Percentiles rank a stretch among this genome's conserved stretches.
These are phyloP conservation scores for Funneliformis geosporum DNA, from an alignment of 192 early-diverging fungal species.

Conservation along the genomic window DNA sequence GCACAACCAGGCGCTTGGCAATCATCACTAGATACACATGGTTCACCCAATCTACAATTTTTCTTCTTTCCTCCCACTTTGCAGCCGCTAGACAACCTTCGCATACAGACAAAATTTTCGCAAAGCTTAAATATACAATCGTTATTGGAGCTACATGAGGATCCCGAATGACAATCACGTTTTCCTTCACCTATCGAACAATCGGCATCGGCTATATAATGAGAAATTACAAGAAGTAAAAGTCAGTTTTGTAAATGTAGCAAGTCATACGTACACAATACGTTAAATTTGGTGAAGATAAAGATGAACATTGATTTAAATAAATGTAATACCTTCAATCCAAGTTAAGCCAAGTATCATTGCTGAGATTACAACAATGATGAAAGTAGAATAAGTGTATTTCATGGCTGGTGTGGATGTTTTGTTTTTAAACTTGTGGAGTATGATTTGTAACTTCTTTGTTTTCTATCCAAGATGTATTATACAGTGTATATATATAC, in stretches of 20 bases:
- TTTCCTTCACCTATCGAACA: conserved; percentile 29
- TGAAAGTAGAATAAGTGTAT: neutral
- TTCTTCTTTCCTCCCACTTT: neutral
- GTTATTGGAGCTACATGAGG: neutral
- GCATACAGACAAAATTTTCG: conserved; percentile 24
- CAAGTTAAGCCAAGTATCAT: neutral
- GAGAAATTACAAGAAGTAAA: neutral
- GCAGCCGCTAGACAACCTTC: neutral
- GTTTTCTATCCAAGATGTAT: no score
- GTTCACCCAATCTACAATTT: conserved; percentile 11
- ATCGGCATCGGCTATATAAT: conserved; percentile 5
- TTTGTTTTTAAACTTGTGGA: no score
- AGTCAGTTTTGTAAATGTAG: no score
- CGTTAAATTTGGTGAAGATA: neutral
- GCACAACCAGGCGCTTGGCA: conserved; percentile 14
- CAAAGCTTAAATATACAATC: conserved; percentile 24
- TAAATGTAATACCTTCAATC: neutral
- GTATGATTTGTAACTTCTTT: no score
- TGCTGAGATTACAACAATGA: neutral
- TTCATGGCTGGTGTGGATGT: neutral
- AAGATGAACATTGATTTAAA: neutral
- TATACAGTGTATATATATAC: no score
- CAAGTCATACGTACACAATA: neutral
- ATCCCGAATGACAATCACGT: conserved; percentile 28
- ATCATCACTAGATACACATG: conserved; percentile 14